Base-by-base conservation (phyloP, 2,329 filamentous ascomycete genomes). In the Cordyceps javanica region DNA sequence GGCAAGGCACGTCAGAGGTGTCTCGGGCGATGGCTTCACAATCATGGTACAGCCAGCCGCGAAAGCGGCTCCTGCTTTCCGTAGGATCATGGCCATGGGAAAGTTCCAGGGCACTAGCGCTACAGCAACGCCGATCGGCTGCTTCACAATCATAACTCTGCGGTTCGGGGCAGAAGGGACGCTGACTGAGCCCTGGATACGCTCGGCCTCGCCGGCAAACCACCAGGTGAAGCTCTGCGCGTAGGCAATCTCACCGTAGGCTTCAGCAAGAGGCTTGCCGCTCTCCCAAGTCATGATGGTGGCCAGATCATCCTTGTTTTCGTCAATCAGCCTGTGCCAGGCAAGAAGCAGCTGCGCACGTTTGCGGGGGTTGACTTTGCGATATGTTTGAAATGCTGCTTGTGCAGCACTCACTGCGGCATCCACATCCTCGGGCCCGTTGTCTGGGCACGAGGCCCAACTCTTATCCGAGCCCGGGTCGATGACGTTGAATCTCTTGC, bases 21-120 rank as follows among this genome's bases (percentile, higher is more conserved):
- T 91, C 68, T 90, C 87, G 0, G 87, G 87, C 4, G 83, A 86
- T 2, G 87, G 85, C 72, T 90, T 90, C 16, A 83, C 77, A 16
- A 92, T 77, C 83, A 92, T 89, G 1, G 87, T 89, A 69, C 87
- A 90, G 21, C 88, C 88, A 13, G 87, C 87, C 25, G 88, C 88
- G 28, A 91, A 73, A 1, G 82, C 83, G 0, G 83, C 73, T 2
- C 70, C 73, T 9, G 73, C 70, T 60, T 80, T 79, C 19, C 77
- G 66, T 23, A 77, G 69, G 8, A 78, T 70, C 70, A 83, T 79
- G 11, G 77, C 78, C 23, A 77, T 67, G 13, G 80, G 80, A 62
- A 87, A 88, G 70, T 88, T 87, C 84, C 83, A 73, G 0, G 71
- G 70, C 7, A 73, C 67, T 11, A 73, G 62, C 16, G 68, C 70